Conservation (phyloP, 2,329 filamentous ascomycete species). For the Xylariaceae sp. region DNA sequence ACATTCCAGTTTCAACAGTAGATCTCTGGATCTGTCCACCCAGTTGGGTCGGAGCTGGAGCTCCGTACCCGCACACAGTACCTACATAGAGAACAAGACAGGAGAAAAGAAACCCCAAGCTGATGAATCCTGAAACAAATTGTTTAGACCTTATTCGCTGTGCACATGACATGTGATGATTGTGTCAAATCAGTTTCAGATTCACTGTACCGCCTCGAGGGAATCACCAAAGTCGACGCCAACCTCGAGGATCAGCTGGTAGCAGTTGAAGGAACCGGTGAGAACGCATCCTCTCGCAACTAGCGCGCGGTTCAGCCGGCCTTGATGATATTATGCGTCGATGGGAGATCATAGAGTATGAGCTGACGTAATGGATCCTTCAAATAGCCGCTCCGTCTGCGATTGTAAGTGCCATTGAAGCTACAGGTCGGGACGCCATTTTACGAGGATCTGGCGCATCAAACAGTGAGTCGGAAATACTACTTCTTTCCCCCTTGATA, state of each 20-base stretch:
- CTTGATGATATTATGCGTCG: neutral
- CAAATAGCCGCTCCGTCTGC: constrained; percentile 75
- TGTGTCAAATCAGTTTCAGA: constrained; percentile 87
- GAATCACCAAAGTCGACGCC: constrained; percentile 81
- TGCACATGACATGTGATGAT: constrained; percentile 86
- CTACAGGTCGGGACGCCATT: constrained; percentile 91
- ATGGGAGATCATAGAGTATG: constrained; percentile 1
- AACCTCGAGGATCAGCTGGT: constrained; percentile 83
- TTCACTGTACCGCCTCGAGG: constrained; percentile 74
- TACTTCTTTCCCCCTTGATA: constrained; percentile 19
- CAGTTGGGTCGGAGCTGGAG: neutral
- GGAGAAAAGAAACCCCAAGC: constrained; percentile 9
- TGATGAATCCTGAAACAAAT: constrained; percentile 35
- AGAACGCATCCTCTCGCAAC: constrained; percentile 20
- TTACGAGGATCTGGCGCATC: constrained; percentile 84
- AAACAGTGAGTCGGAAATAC: constrained; percentile 65
- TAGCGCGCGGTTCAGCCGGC: neutral
- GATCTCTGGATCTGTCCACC: neutral
- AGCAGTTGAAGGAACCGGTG: constrained; percentile 80
- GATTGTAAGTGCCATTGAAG: constrained; percentile 86
- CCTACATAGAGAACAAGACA: neutral
- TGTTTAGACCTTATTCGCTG: constrained; percentile 84
- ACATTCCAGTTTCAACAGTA: neutral
- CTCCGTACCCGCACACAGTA: neutral
- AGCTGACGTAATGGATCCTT: constrained; percentile 14